These are phyloP conservation scores for Leccinum uliginosum DNA, from an alignment of 768 basidiomycete species.

Conservation along the genomic window DNA sequence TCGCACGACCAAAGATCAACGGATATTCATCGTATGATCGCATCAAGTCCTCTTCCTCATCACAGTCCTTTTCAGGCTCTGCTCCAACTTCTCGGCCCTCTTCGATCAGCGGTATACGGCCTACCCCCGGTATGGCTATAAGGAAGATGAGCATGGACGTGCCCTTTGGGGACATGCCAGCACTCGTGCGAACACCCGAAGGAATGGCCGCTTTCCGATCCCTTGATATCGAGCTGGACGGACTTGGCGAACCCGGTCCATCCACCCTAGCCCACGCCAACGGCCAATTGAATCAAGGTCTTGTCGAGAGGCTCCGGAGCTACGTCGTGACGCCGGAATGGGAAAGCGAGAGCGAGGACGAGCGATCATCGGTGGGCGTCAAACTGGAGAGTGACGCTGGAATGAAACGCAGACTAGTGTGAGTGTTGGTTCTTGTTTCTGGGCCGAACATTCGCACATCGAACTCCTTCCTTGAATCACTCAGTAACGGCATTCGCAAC, in stretches of 20 bases:
- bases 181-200: constrained; percentile 63
- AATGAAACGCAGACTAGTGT: constrained; percentile 54
- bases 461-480: background rate
- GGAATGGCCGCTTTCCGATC: constrained; percentile 69
- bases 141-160: constrained; percentile 34
- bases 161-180: constrained; percentile 62
- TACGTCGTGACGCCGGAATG: constrained; percentile 22
- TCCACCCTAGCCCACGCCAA: constrained; percentile 31
- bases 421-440: constrained; percentile 11
- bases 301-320: constrained; percentile 19
- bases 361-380: constrained; percentile 11
- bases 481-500: constrained; percentile 24
- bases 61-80: constrained; percentile 4
- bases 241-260: constrained; percentile 31
- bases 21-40: constrained; percentile 31
- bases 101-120: constrained; percentile 17
- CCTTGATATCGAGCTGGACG: constrained; percentile 52
- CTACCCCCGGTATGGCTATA: constrained; percentile 2
- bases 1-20: constrained; percentile 44
- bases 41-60: constrained; percentile 22
- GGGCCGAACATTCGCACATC: background rate
- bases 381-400: constrained; percentile 38
- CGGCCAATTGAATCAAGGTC: constrained; percentile 21
- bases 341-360: constrained; percentile 38
- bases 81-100: constrained; percentile 9